Evolutionary conservation across 192 early-diverging fungal species (phyloP).

Genomic region (Backusella tuberculispora): DNA sequence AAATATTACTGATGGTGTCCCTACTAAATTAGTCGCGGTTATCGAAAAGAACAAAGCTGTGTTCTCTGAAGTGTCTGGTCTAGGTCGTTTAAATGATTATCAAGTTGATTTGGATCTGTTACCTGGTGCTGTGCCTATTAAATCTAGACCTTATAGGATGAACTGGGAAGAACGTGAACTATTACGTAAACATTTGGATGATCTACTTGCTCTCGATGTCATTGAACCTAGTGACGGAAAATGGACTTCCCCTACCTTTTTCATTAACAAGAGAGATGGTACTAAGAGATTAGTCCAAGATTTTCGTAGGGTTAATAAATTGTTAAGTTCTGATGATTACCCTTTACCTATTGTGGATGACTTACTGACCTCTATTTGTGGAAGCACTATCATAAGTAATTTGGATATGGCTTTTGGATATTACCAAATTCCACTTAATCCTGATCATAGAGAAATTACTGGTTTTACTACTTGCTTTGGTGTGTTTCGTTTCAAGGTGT

Average conservation of each 20-base stretch:
- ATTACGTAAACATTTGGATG: neutral
- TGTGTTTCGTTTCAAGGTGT: neutral
- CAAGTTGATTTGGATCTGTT: neutral
- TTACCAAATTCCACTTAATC: neutral
- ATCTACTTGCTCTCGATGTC: neutral
- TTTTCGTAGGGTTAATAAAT: neutral
- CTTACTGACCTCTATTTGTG: neutral
- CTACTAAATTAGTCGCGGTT: neutral
- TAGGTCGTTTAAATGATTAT: neutral
- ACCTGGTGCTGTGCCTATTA: neutral
- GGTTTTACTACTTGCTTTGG: neutral
- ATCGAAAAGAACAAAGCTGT: neutral
- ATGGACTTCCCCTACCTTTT: neutral
- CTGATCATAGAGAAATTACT: neutral
- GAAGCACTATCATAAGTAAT: neutral
- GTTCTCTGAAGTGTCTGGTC: slow-evolving; percentile 3
- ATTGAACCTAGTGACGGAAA: neutral
- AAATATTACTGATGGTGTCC: neutral
- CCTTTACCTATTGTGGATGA: neutral
- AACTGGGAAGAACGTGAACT: neutral
- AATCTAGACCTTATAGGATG: neutral
- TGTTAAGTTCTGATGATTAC: neutral
- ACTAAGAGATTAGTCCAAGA: neutral
- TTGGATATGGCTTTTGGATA: neutral
- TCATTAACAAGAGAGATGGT: neutral